Conservation (phyloP, 2,329 filamentous ascomycete species). For the Spiromastix sp. region DNA sequence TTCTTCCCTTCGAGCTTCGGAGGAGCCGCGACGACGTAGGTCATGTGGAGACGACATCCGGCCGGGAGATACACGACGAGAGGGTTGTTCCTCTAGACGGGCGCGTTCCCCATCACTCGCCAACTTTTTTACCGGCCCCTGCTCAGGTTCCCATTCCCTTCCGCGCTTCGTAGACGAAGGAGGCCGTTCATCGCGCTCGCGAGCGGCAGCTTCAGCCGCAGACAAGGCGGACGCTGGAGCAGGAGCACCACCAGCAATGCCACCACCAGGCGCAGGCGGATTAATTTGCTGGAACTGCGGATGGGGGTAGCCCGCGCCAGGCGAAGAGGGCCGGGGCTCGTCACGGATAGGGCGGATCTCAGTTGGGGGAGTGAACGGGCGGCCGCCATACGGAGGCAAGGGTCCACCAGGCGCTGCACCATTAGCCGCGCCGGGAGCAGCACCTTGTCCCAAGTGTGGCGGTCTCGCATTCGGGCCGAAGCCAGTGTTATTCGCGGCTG, state of each 20-base stretch:
- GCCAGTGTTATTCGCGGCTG: conserved; percentile 22
- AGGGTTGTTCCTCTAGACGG: conserved; percentile 72
- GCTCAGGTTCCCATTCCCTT: conserved; percentile 87
- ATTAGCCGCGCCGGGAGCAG: conserved; percentile 48
- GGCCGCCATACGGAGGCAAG: conserved; percentile 63
- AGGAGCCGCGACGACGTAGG: conserved; percentile 66
- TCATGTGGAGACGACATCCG: conserved; percentile 56
- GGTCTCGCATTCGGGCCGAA: conserved; percentile 30
- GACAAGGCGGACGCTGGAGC: conserved; percentile 54
- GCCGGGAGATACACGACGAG: conserved; percentile 57
- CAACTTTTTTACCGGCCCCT: conserved; percentile 62
- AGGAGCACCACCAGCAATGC: conserved; percentile 60
- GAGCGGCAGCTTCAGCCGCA: conserved; percentile 58
- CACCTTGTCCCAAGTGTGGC: conserved; percentile 40
- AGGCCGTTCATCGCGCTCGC: conserved; percentile 62
- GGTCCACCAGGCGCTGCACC: conserved; percentile 43
- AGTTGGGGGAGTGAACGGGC: conserved; percentile 66
- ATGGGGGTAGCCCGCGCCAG: conserved; percentile 73
- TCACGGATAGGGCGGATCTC: conserved; percentile 77
- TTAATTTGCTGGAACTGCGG: conserved; percentile 61
- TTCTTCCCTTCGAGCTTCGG: conserved; percentile 57
- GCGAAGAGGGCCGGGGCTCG: conserved; percentile 81
- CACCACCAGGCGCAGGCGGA: conserved; percentile 35
- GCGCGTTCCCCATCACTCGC: conserved; percentile 80
- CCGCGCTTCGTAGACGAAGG: conserved; percentile 71